Conservation (phyloP, 2,329 filamentous ascomycete species). For the Apiospora hydei region DNA sequence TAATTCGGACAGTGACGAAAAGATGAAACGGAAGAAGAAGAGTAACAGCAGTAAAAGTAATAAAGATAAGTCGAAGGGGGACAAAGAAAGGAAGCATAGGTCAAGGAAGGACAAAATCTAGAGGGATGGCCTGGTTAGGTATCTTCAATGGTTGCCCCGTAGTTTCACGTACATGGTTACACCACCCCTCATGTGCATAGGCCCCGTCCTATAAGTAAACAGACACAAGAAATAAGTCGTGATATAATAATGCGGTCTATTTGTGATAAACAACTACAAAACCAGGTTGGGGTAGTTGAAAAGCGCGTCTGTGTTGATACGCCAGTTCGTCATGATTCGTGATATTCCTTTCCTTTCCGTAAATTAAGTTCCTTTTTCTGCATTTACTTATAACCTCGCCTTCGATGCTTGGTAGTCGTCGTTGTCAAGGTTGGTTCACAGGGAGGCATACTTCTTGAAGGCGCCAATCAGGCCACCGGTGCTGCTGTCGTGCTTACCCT, state of each 20-base stretch:
- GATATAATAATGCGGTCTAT: not conserved
- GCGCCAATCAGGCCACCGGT: conserved; percentile 89
- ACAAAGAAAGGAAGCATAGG: conserved; percentile 4
- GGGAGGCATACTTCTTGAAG: conserved; percentile 79
- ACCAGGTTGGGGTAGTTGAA: not conserved
- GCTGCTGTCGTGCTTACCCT: conserved; percentile 81
- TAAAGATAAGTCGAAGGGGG: conserved; percentile 18
- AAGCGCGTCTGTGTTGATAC: not conserved
- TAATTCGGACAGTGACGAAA: conserved; percentile 31
- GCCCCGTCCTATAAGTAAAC: not conserved
- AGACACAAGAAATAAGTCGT: not conserved
- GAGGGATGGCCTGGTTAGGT: not conserved
- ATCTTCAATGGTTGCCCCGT: too few relatives aligned
- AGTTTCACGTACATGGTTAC: too few relatives aligned
- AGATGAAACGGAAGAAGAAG: conserved; percentile 19
- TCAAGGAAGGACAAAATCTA: not conserved
- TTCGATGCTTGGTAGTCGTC: not conserved
- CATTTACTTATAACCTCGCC: conserved; percentile 6
- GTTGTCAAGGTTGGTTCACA: conserved; percentile 45
- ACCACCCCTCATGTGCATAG: not conserved
- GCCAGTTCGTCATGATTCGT: conserved; percentile 15
- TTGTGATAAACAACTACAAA: conserved; percentile 4
- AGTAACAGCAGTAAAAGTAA: not conserved
- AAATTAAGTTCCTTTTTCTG: not conserved
- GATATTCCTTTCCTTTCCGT: conserved; percentile 2